Evolutionary conservation across 352 stramenopile species (phyloP).

Genomic region (Blastocystis sp.): DNA sequence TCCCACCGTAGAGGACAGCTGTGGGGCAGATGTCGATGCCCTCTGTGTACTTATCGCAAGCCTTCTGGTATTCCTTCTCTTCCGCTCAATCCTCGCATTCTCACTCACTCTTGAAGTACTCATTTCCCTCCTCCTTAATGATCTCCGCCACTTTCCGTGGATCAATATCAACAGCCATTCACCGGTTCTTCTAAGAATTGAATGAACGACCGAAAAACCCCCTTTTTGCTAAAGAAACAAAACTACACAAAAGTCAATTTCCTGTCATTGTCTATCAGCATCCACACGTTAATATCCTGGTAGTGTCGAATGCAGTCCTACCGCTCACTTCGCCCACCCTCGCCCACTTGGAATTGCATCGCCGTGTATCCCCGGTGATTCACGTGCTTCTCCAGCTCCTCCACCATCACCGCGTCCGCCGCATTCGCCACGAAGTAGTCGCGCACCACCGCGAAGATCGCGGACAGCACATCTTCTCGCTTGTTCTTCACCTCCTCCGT

Average conservation of each 20-base stretch:
- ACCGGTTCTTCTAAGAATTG: too few species aligned
- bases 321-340: neutral
- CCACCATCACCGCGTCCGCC: neutral
- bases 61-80: conserved; percentile 80
- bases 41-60: conserved; percentile 82
- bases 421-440: conserved; percentile 31
- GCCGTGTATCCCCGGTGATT: neutral
- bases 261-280: conserved; percentile 78
- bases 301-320: conserved; percentile 49
- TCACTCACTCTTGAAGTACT: conserved; percentile 4
- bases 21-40: conserved; percentile 83
- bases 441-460: conserved; percentile 6
- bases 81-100: neutral
- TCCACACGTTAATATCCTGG: conserved; percentile 78
- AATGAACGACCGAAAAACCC: neutral
- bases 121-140: neutral
- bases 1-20: conserved; percentile 81
- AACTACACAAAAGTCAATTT: conserved; percentile 77
- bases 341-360: conserved; percentile 29
- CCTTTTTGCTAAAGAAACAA: conserved; percentile 12
- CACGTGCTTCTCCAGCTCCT: conserved; percentile 16
- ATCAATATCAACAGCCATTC: conserved; percentile 15
- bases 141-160: neutral
- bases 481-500: neutral
- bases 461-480: conserved; percentile 25